Base-by-base conservation (phyloP, 1,284 basidiomycete genomes). In the Rhodotorula sp. region DNA sequence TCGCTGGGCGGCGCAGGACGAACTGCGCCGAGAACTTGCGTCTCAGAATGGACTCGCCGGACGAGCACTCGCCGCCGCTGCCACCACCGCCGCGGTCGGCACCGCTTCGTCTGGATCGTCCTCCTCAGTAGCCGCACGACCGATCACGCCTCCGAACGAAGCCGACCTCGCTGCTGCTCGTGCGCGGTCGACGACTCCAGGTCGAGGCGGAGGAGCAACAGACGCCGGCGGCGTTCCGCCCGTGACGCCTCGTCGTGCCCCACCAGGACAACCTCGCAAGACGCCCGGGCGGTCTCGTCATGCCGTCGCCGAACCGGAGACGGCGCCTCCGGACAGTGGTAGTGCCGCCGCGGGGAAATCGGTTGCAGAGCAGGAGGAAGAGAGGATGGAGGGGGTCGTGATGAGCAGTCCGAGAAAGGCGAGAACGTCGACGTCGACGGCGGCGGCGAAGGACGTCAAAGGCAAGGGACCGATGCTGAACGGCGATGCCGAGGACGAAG, bases 1-100 rank as follows among this genome's bases (percentile, higher is more conserved):
- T 20, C 91, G 91, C 79, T 96, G 94, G 94, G 89, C 92, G 10
- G 91, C 91, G 6, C 84, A 87, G 54, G 93, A 93, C 78, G 88
- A 67, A 26, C 29, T 68, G 8, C 62, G 66, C n/a, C 58, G 64
- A 18, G 67, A 71, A 26, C 44, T 68, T 42, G 60, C 62, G 17
- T 6, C 45, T 1, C 58, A 60, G 33, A 33, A 51, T 6, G 59
- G 48, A 45, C 59, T 55, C 8, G 49, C 42, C 12, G 62, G 62
- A 5, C 22, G 24, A 17, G 33, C 48, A 18, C 37, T 45, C 20
- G 29, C 64, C 10, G 37, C 65, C 20, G 18, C 57, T 22, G 30
- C 30, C 37, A 24, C n/a, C 20, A 26, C 33, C 37, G 15, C 22
- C 57, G 15, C 57, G 24, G 4, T 12, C 20, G n/a, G 29, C 3